Evolutionary conservation across 2,329 filamentous ascomycete genomes (phyloP), one percentile per base, ranked within the genome.

Genomic region (Dryadomyces quercus-mongolicae): DNA sequence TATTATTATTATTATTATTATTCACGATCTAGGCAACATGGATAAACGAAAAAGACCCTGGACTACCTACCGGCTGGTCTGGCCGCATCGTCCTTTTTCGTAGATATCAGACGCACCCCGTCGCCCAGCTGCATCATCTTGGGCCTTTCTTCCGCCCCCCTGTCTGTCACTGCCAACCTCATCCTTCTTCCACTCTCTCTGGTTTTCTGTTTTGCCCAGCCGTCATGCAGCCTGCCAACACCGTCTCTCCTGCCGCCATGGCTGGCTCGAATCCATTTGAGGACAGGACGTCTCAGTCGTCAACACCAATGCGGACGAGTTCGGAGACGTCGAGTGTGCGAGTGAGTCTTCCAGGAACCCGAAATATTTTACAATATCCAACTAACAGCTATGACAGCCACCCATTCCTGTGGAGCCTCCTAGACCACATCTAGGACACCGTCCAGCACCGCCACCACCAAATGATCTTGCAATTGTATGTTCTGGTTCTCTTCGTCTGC

Each of bases 381-480:
- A 31, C 25, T 31, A 31, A 31, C 25, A 31, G 8, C 8, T 8
- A 4, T 4, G 4, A 31, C 25, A 31, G 43, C 43, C 9, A 45
- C 18, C 16, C 43, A n/a, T 20, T n/a, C 25, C n/a, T 45, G 16
- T 20, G 18, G 7, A 44, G 13, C n/a, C 6, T 10, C 42, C 42
- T 44, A 10, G 5, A 9, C 44, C 21, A 22, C 44, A 22, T 25
- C 51, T 38, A 8, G 51, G 51, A 13, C 51, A 47, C 18, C 51
- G 51, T n/a, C 51, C 51, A 13, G 51, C 51, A n/a, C 51, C 51
- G 2, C 51, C 43, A 7, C 51, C 43, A 7, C 51, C 51, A 22
- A 18, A 13, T 36, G 42, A 52, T n/a, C 44, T 52, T 5, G 42
- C 22, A 21, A 52, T 52, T n/a, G 51, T 52, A 47, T 22, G 15